Evolutionary conservation across 768 basidiomycete genomes (phyloP), one percentile per base, ranked within the genome.

Genomic region (Boletus pseudo-olivaceus): DNA sequence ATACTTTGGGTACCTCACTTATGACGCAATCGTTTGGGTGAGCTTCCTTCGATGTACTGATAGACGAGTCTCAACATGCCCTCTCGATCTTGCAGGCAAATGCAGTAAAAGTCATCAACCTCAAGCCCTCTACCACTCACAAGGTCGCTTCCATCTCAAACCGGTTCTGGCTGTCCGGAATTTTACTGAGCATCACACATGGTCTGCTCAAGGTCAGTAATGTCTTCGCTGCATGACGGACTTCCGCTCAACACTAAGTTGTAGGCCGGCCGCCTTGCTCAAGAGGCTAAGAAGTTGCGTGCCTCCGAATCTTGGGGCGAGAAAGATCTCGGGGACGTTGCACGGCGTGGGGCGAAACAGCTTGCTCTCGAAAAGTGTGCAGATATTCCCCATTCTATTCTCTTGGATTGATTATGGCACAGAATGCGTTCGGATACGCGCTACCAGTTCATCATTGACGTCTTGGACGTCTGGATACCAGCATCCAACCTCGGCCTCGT

Each of bases 11-110:
- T 99, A 91, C 71, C 81, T 97, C 42, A 68, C 83, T 10, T 83
- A 88, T 63, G 97, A 99, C 68, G 81, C 83, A 46, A 65, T 97
- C 55, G 75, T 88, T 62, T 99, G 93, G 93, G 93, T 94, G 66
- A 57, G 85, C 65, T 47, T 35, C 39, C 17, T 43, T 40, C 10
- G 1, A 19, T 52, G 23, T 17, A 10, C 17, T 33, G 9, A 33
- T 44, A 9, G 40, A 47, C 51, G 9, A 37, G 7, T 41, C n/a
- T 23, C 26, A 27, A 48, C 49, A 19, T 10, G 44, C 11, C 23
- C 37, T 45, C 45, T 23, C 12, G 53, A 35, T 45, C 39, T 33
- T 26, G 19, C 62, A 89, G 87, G 85, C 84, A 15, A 83, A 88
- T 62, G 61, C 80, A 29, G 75, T 88, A 57, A 87, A 84, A 63